These are phyloP conservation scores for Medicago arabica DNA, from an alignment of 306 rosid species.

Conservation along the genomic window DNA sequence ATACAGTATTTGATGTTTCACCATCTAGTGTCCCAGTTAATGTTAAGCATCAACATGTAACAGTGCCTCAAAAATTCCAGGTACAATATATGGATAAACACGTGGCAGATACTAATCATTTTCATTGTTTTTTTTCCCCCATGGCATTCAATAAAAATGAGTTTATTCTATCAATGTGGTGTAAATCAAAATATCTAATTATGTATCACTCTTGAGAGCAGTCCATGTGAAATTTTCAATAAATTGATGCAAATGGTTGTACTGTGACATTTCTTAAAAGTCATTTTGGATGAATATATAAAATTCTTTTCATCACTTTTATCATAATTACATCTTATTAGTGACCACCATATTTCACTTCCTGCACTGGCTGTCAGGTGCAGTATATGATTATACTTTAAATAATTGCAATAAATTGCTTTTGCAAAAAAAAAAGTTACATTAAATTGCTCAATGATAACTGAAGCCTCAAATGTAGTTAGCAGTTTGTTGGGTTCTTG, in stretches of 20 bases:
- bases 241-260: conserved; percentile 21
- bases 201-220: not conserved
- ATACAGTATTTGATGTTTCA: conserved; percentile 94
- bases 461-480: not conserved
- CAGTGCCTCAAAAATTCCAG: conserved; percentile 87
- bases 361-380: not conserved
- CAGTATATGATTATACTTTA: not conserved
- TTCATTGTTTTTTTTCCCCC: conserved; percentile 34
- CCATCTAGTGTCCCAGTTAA: conserved; percentile 73
- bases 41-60: conserved; percentile 83
- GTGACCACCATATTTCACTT: not conserved
- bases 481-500: conserved; percentile 1
- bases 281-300: not conserved
- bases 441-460: not conserved
- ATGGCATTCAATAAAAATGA: conserved; percentile 21
- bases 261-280: conserved; percentile 16
- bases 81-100: conserved; percentile 51
- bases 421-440: not conserved
- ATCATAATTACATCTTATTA: not conserved
- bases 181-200: conserved; percentile 2
- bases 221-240: conserved; percentile 14
- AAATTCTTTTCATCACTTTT: not conserved
- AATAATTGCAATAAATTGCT: not conserved
- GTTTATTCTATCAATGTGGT: not conserved
- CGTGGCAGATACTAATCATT: conserved; percentile 10